These are phyloP conservation scores for Cephalotrichum gorgonifer DNA, from an alignment of 2,329 filamentous ascomycete species.

Conservation along the genomic window DNA sequence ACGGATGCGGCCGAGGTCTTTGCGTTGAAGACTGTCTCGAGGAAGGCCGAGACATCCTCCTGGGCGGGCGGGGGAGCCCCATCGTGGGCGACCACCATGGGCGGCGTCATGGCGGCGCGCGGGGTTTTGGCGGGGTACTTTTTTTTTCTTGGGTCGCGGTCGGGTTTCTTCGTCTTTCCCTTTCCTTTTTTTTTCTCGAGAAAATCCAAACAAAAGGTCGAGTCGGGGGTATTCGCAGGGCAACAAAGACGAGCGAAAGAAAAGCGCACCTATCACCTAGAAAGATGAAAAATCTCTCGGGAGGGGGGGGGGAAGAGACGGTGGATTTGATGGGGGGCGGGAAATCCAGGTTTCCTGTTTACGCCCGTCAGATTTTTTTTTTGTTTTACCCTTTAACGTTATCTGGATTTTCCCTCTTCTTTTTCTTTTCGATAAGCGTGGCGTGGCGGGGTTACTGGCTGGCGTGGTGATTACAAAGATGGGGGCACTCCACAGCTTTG, in stretches of 20 bases:
- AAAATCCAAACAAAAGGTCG: no score
- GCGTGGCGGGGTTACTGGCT: not conserved
- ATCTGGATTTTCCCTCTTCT: no score
- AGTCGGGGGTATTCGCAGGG: no score
- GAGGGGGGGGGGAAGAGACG: not conserved
- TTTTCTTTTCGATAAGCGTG: not conserved
- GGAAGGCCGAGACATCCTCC: slow-evolving; percentile 54
- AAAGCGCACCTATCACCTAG: not conserved
- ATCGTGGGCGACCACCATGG: slow-evolving; percentile 36
- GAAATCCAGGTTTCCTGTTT: no score
- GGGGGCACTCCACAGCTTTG: no score
- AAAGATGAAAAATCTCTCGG: not conserved
- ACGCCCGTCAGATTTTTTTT: not conserved
- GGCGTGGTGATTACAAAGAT: not conserved
- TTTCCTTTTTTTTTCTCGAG: no score
- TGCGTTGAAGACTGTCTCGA: slow-evolving; percentile 59
- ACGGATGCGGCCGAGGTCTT: slow-evolving; percentile 59
- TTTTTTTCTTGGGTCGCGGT: not conserved
- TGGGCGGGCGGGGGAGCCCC: slow-evolving; percentile 48
- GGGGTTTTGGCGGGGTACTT: not conserved
- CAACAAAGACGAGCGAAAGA: not conserved
- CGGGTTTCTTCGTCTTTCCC: no score
- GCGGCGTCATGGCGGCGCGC: slow-evolving; percentile 39
- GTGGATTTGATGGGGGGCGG: no score
- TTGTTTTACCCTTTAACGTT: not conserved